These are phyloP conservation scores for Rubia balearica DNA, from an alignment of 305 asterid species.

Conservation along the genomic window DNA sequence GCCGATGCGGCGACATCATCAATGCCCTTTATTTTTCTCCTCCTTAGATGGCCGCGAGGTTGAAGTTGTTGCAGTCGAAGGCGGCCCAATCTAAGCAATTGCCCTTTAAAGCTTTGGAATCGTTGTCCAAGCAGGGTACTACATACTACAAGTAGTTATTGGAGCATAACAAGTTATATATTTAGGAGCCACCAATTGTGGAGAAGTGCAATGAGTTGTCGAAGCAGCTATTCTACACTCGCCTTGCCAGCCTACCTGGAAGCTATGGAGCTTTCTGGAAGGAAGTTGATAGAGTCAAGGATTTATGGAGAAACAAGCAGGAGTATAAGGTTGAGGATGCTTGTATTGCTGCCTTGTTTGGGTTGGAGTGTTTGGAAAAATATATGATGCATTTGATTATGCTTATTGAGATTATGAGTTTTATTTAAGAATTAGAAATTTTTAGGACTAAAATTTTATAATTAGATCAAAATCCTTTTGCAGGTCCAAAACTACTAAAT, in stretches of 20 bases:
- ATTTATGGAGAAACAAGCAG: slow-evolving; percentile 53
- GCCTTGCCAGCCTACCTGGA: slow-evolving; percentile 82
- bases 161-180: slow-evolving; percentile 70
- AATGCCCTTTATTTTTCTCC: too few relatives aligned
- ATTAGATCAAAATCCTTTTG: too few relatives aligned
- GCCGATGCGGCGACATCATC: too few relatives aligned
- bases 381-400: too few relatives aligned
- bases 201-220: slow-evolving; percentile 67
- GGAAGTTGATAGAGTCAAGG: slow-evolving; percentile 61
- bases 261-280: slow-evolving; percentile 65
- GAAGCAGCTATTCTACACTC: slow-evolving; percentile 75
- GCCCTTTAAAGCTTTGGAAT: too few relatives aligned
- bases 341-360: too few relatives aligned
- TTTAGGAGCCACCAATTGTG: slow-evolving; percentile 71
- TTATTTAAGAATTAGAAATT: too few relatives aligned
- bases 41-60: slow-evolving; percentile 56
- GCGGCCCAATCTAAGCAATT: slow-evolving; percentile 59
- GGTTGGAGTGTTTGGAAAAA: too few relatives aligned
- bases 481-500: too few relatives aligned
- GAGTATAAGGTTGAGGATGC: slow-evolving; percentile 65
- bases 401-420: too few relatives aligned
- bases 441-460: too few relatives aligned
- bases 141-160: slow-evolving; percentile 62
- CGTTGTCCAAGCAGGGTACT: slow-evolving; percentile 46
- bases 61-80: slow-evolving; percentile 65